Evolutionary conservation across 768 basidiomycete species (phyloP).

Genomic region (Collybia nuda): DNA sequence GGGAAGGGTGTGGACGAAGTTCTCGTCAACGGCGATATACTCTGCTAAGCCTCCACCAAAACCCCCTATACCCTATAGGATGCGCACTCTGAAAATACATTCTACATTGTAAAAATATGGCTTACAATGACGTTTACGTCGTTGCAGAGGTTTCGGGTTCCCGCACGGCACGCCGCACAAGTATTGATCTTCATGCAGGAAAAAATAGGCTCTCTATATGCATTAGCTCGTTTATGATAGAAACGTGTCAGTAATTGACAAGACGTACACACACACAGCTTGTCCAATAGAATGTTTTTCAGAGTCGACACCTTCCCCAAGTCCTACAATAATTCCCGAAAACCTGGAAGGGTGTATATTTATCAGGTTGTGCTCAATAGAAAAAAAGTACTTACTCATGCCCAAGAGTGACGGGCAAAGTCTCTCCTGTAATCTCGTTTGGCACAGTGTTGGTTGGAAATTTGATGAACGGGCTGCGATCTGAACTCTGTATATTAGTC

Average conservation of each 20-base stretch:
- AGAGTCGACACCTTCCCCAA: constrained; percentile 27
- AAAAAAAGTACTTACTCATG: constrained; percentile 33
- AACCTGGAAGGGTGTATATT: constrained; percentile 16
- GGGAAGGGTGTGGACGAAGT: constrained; percentile 35
- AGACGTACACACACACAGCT: constrained; percentile 5
- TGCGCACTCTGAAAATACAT: too few relatives aligned
- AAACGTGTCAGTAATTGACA: background rate
- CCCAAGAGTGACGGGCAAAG: constrained; percentile 38
- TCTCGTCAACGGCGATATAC: constrained; percentile 31
- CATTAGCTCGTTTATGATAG: background rate
- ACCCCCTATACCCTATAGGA: constrained; percentile 34
- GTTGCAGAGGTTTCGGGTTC: constrained; percentile 29
- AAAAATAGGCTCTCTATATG: constrained; percentile 29
- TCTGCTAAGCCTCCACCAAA: constrained; percentile 43
- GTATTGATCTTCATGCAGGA: constrained; percentile 26
- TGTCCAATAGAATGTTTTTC: constrained; percentile 29
- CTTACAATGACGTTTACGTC: constrained; percentile 30
- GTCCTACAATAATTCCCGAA: constrained; percentile 27
- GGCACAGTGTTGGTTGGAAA: constrained; percentile 29
- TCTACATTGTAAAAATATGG: too few relatives aligned
- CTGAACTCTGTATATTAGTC: too few relatives aligned
- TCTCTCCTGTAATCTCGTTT: constrained; percentile 35
- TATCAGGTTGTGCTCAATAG: background rate
- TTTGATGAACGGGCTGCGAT: constrained; percentile 13
- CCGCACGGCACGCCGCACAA: constrained; percentile 29